Base-by-base conservation (phyloP, 176 grass and related monocot genomes). In the Chloris gayana region DNA sequence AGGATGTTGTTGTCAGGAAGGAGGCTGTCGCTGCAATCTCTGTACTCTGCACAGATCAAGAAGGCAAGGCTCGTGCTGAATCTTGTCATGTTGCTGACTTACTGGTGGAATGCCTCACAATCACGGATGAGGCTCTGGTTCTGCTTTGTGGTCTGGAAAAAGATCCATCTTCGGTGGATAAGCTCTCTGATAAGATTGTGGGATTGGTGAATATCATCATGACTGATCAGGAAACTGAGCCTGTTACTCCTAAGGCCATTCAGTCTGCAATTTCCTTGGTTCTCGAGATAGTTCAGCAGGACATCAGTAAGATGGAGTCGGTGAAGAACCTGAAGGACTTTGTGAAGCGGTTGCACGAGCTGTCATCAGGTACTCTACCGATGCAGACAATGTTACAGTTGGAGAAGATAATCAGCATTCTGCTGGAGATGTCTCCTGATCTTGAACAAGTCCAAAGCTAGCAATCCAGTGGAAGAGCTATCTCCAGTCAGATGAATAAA, bases 1-100 rank as follows among this genome's bases (percentile, higher is more conserved):
- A 89, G 33, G 77, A 85, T 76, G 26, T 12, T 70, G 56, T 65
- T 44, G 44, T 81, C 27, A 75, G 54, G 26, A 85, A 57, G 77
- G 82, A 89, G 71, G 66, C 35, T 89, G 42, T 18, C 42, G 21
- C 63, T 85, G 87, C 87, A 56, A 81, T 81, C 56, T 65, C 51
- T 57, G 77, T 63, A 46, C 71, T 85, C 64, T 81, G 77, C 49
- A 15, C 54, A 18, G 8, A 57, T 24, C 9, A 57, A 24, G 82
- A 70, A 64, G 64, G 69, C 49, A 76, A 70, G 58, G 25, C n/a
- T 71, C 70, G 31, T 27, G 64, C 87, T 37, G 15, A 22, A 76
- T 32, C 15, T 57, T 33, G 46, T 81, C 59, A 63, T 6, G 46
- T 85, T 25, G 6, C 87, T 80, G 33, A 64, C 33, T 32, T 35